Percentiles rank a stretch among this genome's conserved stretches.
phyloP scores from a whole-genome alignment of 331 rosid species.

The Saraca asoca region DNA sequence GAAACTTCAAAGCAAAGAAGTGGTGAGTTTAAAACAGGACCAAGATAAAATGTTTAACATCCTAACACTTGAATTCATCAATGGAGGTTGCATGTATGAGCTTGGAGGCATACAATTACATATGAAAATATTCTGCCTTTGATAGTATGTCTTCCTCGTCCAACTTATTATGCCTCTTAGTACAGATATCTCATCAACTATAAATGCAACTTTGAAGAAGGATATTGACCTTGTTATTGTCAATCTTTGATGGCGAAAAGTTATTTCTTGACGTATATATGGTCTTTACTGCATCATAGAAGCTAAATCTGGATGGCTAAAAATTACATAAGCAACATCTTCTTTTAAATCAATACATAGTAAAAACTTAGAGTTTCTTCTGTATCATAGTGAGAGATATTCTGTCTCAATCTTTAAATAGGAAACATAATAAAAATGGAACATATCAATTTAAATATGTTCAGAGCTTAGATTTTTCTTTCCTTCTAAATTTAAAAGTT shows the following conservation, averaged over 20 bases:
- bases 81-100: not conserved
- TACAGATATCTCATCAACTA: conserved; percentile 9
- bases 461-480: too few species aligned
- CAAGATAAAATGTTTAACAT: conserved; percentile 6
- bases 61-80: not conserved
- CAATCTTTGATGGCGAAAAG: conserved; percentile 87
- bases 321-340: conserved; percentile 22
- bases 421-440: too few species aligned
- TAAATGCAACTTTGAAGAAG: conserved; percentile 18
- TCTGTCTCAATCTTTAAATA: not conserved
- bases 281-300: conserved; percentile 79
- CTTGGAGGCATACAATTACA: conserved; percentile 2
- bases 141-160: not conserved
- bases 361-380: too few species aligned
- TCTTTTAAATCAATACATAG: too few species aligned
- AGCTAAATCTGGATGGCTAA: conserved; percentile 92
- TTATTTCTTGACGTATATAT: conserved; percentile 94
- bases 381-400: conserved; percentile 7
- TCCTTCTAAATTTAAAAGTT: too few species aligned
- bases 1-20: conserved; percentile 19
- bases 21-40: conserved; percentile 7
- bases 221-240: conserved; percentile 74
- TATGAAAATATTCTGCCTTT: not conserved
- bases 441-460: too few species aligned
- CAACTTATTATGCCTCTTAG: not conserved